These are phyloP conservation scores for Leccinum broughii DNA, from an alignment of 768 basidiomycete species.

Conservation along the genomic window DNA sequence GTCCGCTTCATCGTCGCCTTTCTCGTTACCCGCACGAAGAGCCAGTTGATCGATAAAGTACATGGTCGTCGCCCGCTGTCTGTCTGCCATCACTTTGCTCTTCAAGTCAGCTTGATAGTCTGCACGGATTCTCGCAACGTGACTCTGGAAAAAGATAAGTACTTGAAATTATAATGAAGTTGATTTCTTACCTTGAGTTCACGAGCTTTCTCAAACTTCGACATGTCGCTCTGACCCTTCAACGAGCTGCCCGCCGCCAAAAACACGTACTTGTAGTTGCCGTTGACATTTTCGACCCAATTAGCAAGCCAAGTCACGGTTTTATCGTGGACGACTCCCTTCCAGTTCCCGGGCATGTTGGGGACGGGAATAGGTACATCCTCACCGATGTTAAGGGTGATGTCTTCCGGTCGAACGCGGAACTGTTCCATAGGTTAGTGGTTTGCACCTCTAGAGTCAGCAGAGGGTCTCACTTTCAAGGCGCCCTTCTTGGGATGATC, in stretches of 20 bases:
- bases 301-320: constrained; percentile 99
- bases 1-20: constrained; percentile 98
- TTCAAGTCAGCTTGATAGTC: constrained; percentile 86
- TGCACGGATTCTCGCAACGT: constrained; percentile 87
- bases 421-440: constrained; percentile 45
- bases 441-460: not conserved
- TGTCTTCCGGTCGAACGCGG: constrained; percentile 92
- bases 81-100: constrained; percentile 89
- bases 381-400: constrained; percentile 91
- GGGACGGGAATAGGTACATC: constrained; percentile 75
- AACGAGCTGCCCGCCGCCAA: constrained; percentile 95
- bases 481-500: constrained; percentile 98
- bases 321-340: constrained; percentile 82
- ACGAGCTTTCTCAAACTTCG: constrained; percentile 97
- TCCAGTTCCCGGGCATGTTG: constrained; percentile 93
- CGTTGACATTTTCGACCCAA: constrained; percentile 98
- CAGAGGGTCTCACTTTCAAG: constrained; percentile 65
- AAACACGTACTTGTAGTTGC: constrained; percentile 96
- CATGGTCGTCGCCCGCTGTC: constrained; percentile 98
- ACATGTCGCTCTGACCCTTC: constrained; percentile 97
- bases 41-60: constrained; percentile 98
- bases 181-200: constrained; percentile 74
- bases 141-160: constrained; percentile 51
- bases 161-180: not conserved
- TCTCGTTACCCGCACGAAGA: constrained; percentile 98